Percentiles rank a stretch among this genome's conserved stretches.
These are phyloP conservation scores for Colletotrichum zoysiae DNA, from an alignment of 2,329 filamentous ascomycete genomes.

Conservation along the genomic window DNA sequence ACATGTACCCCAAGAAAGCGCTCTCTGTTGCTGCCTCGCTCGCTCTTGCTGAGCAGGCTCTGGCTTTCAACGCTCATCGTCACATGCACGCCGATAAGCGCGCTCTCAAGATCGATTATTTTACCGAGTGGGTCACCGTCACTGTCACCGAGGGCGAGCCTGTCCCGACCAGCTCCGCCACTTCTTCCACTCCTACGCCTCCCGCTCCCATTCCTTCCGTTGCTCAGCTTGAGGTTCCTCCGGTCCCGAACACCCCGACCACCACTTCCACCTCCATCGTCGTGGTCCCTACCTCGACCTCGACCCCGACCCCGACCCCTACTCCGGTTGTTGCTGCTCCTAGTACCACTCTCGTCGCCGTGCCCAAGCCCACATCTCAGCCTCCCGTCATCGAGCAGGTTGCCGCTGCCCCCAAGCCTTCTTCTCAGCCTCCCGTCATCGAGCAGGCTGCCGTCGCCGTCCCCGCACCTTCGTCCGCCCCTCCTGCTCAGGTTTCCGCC, in stretches of 20 bases:
- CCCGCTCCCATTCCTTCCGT: not conserved
- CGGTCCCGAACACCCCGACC: constrained; percentile 29
- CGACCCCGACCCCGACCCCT: constrained; percentile 2
- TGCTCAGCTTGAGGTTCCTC: not conserved
- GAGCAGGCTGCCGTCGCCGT: constrained; percentile 29
- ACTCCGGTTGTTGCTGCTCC: constrained; percentile 29
- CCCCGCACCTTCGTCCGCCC: constrained; percentile 40
- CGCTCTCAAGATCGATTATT: constrained; percentile 50
- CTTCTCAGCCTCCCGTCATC: constrained; percentile 28
- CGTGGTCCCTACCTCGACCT: constrained; percentile 22
- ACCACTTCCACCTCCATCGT: constrained; percentile 37
- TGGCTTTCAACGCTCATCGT: constrained; percentile 58
- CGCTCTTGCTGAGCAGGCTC: constrained; percentile 58
- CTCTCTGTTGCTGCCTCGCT: constrained; percentile 57
- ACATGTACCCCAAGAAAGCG: constrained; percentile 59
- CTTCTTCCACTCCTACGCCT: constrained; percentile 16
- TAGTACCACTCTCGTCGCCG: constrained; percentile 44
- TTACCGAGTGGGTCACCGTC: constrained; percentile 57
- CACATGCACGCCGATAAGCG: constrained; percentile 55
- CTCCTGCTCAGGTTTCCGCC: constrained; percentile 44
- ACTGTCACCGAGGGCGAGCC: constrained; percentile 53
- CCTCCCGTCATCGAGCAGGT: constrained; percentile 19
- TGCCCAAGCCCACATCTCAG: constrained; percentile 22
- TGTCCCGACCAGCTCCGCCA: constrained; percentile 30
- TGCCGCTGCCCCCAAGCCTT: constrained; percentile 8